phyloP scores from a whole-genome alignment of 305 asterid species.

The Plantago lanceolata region DNA sequence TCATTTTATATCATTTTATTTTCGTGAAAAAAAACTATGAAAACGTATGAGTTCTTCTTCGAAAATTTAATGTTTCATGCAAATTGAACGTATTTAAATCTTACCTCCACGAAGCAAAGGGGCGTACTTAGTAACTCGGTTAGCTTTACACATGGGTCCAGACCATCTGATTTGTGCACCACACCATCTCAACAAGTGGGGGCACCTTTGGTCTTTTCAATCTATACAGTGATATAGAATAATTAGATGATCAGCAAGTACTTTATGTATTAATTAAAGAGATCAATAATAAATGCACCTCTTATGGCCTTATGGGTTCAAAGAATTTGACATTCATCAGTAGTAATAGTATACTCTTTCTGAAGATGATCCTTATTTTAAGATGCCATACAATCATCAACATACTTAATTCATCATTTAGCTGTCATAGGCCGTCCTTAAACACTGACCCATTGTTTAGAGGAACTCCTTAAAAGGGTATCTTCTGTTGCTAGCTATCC shows the following conservation, averaged over 20 bases:
- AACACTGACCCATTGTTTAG: too few relatives aligned
- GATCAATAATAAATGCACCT: constrained; percentile 16
- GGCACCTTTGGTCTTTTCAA: constrained; percentile 33
- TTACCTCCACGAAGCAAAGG: neutral
- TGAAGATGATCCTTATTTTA: neutral
- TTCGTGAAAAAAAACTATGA: too few relatives aligned
- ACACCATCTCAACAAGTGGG: constrained; percentile 48
- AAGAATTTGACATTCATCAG: constrained; percentile 40
- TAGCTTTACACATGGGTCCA: constrained; percentile 38
- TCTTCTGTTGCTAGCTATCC: too few relatives aligned
- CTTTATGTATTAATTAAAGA: neutral
- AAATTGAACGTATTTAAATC: neutral
- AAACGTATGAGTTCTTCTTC: neutral
- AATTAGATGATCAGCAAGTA: neutral
- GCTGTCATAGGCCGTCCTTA: constrained; percentile 36
- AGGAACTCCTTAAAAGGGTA: too few relatives aligned
- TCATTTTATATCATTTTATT: too few relatives aligned
- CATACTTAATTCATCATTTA: constrained; percentile 27
- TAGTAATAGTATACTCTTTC: constrained; percentile 7
- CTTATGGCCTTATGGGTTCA: constrained; percentile 36
- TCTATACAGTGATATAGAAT: neutral
- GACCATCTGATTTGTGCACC: constrained; percentile 39
- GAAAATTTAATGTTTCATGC: neutral
- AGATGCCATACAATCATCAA: neutral
- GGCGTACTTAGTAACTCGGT: neutral